phyloP scores from a whole-genome alignment of 495 filamentous ascomycete species.

The Hypoxylon cercidicola region DNA sequence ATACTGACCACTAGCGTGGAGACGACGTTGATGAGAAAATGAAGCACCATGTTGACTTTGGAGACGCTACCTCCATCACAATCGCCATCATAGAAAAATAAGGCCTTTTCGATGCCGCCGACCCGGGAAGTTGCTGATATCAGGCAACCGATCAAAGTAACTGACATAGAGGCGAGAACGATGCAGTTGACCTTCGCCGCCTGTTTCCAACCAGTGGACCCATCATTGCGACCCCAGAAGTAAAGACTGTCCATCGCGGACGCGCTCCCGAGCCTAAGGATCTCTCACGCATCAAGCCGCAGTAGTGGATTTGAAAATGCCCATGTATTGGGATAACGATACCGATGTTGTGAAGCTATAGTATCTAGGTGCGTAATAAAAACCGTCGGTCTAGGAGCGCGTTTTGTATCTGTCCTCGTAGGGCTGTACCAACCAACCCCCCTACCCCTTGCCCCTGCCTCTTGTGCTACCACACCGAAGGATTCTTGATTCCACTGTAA shows the following conservation, averaged over 20 bases:
- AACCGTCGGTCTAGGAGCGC: not conserved
- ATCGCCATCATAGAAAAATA: constrained; percentile 32
- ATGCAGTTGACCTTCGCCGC: constrained; percentile 40
- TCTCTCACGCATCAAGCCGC: not conserved
- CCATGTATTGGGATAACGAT: not conserved
- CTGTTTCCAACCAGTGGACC: constrained; percentile 33
- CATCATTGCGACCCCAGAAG: not conserved
- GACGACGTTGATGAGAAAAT: constrained; percentile 38
- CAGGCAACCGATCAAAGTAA: constrained; percentile 15
- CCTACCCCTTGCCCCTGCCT: not conserved
- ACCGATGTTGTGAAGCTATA: not conserved
- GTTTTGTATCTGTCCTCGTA: too few species aligned
- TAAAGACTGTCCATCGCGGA: constrained; percentile 26
- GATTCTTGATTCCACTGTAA: not conserved
- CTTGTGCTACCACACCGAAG: not conserved
- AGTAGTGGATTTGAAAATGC: not conserved
- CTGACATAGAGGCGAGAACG: constrained; percentile 29
- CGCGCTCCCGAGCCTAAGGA: not conserved
- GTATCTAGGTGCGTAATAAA: not conserved
- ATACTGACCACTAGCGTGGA: constrained; percentile 42
- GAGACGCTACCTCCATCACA: constrained; percentile 29
- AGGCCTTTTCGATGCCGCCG: constrained; percentile 13
- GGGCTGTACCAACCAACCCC: too few species aligned
- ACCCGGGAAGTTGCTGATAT: constrained; percentile 17
- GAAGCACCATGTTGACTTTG: constrained; percentile 27